Percentiles rank a stretch among this genome's conserved stretches.
These are phyloP conservation scores for Malbranchea zuffiana DNA, from an alignment of 2,329 filamentous ascomycete genomes.

Conservation along the genomic window DNA sequence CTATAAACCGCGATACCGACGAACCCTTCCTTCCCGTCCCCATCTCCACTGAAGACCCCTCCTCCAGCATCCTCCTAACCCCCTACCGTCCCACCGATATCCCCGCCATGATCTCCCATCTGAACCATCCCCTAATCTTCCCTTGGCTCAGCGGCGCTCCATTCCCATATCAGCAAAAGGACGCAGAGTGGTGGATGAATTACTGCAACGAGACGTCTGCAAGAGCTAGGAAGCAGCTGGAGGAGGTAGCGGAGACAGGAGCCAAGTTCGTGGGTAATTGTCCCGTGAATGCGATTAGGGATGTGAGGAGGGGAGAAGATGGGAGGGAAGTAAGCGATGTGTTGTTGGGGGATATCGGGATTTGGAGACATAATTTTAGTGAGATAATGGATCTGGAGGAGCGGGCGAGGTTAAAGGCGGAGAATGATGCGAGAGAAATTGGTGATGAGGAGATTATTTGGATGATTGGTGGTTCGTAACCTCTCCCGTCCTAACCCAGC, in stretches of 20 bases:
- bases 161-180: conserved; percentile 6
- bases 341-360: conserved; percentile 7
- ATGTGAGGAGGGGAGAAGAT: conserved; percentile 5
- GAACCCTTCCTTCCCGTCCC: conserved; percentile 10
- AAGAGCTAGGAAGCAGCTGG: neutral
- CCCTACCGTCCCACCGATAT: conserved; percentile 3
- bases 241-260: neutral
- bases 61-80: conserved; percentile 7
- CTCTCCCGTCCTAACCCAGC: neutral
- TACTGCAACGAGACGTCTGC: neutral
- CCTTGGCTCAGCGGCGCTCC: conserved; percentile 9
- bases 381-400: conserved; percentile 7
- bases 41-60: neutral
- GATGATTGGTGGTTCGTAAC: conserved; percentile 9
- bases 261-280: conserved; percentile 5
- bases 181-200: conserved; percentile 3
- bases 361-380: conserved; percentile 4
- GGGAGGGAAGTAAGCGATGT: conserved; percentile 4
- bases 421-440: conserved; percentile 5
- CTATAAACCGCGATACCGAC: conserved; percentile 6
- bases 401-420: neutral
- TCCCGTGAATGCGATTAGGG: conserved; percentile 9
- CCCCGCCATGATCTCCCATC: neutral
- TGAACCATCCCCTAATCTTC: conserved; percentile 6
- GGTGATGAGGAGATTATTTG: conserved; percentile 11